Evolutionary conservation across 1,284 basidiomycete genomes (phyloP).

Genomic region (Veloboletus limbatus): DNA sequence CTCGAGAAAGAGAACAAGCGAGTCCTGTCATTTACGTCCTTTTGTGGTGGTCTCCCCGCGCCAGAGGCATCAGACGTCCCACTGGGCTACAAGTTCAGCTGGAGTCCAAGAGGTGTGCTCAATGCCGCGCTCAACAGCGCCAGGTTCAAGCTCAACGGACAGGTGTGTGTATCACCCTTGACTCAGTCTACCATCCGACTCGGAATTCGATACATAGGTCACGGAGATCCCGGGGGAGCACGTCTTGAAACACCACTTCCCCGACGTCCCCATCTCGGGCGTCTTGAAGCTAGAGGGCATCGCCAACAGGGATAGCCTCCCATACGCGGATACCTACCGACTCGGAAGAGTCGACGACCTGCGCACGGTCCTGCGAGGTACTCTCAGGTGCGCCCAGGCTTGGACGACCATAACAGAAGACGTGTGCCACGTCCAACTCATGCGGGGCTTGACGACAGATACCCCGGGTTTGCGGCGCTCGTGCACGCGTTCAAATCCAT

Average conservation of each 20-base stretch:
- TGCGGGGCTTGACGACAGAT: constrained; percentile 44
- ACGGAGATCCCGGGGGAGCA: constrained; percentile 52
- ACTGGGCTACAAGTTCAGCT: constrained; percentile 92
- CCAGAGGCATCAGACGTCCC: constrained; percentile 69
- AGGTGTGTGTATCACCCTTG: constrained; percentile 40
- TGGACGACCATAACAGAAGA: too few relatives aligned
- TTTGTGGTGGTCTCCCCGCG: constrained; percentile 91
- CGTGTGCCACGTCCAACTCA: not conserved
- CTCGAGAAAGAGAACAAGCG: constrained; percentile 59
- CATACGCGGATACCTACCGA: constrained; percentile 74
- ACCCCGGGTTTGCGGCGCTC: constrained; percentile 80
- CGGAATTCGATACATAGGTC: constrained; percentile 42
- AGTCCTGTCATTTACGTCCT: constrained; percentile 82
- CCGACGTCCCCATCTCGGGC: constrained; percentile 62
- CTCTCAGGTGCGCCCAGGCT: constrained; percentile 70
- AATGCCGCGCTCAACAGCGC: constrained; percentile 81
- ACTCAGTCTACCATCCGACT: not conserved
- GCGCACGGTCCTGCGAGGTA: constrained; percentile 80
- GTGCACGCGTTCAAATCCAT: constrained; percentile 74
- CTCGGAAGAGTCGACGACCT: constrained; percentile 51
- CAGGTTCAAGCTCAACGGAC: constrained; percentile 58
- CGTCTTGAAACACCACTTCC: constrained; percentile 61
- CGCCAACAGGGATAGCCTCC: constrained; percentile 84
- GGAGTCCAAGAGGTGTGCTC: constrained; percentile 89
- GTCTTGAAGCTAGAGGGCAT: constrained; percentile 81